Percentiles rank a stretch among this genome's conserved stretches.
These are phyloP conservation scores for Coemansia nantahalensis DNA, from an alignment of 192 early-diverging fungal genomes.

Conservation along the genomic window DNA sequence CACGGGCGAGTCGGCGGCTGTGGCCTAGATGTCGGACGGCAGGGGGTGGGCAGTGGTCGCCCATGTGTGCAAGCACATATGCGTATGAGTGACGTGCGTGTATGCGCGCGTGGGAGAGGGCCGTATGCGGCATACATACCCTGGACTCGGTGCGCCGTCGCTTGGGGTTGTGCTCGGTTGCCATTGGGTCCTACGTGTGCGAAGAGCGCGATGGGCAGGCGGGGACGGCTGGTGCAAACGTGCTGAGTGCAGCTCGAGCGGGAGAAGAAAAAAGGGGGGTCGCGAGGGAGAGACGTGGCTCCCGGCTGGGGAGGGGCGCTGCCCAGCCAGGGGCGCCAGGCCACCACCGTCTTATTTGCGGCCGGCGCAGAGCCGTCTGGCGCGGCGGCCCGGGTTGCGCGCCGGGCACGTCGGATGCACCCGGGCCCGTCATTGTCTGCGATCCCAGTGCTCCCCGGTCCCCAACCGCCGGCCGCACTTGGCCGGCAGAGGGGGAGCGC, in stretches of 20 bases:
- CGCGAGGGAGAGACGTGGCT: constrained; percentile 15
- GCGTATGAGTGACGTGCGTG: no score
- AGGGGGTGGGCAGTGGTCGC: no score
- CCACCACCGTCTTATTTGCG: constrained; percentile 12
- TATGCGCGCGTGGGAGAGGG: no score
- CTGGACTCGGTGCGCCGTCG: constrained; percentile 51
- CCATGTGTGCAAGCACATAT: no score
- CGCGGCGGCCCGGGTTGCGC: background rate
- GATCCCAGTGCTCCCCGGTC: background rate
- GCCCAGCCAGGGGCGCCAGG: constrained; percentile 4
- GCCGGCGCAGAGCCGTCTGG: no score
- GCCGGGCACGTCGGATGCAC: background rate
- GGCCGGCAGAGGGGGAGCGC: no score
- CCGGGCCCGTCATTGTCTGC: constrained; percentile 3
- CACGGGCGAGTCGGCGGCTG: constrained; percentile 21
- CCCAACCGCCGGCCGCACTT: background rate
- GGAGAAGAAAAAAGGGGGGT: constrained; percentile 17
- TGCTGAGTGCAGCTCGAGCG: constrained; percentile 3
- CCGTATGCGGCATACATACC: constrained; percentile 14
- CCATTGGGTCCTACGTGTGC: constrained; percentile 39
- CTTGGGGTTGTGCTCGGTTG: constrained; percentile 45
- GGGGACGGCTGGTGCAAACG: background rate
- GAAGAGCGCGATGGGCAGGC: background rate
- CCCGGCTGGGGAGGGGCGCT: constrained; percentile 10
- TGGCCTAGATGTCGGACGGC: no score